phyloP scores from a whole-genome alignment of 2,329 filamentous ascomycete genomes.

The Fusarium lyarnte region DNA sequence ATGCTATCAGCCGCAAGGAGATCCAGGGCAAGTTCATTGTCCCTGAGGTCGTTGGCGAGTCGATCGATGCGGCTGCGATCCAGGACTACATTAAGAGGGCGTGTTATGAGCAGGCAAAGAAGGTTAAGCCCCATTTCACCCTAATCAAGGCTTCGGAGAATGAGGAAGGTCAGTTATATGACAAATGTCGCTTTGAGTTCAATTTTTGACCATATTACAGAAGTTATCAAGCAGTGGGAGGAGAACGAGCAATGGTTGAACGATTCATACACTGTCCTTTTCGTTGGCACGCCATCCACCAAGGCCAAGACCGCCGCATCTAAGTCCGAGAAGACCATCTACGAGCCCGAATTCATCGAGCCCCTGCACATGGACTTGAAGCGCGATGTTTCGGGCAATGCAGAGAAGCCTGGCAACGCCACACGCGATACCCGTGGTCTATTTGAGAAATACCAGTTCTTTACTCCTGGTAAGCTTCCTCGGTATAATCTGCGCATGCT shows the following conservation, averaged over 20 bases:
- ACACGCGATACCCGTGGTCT: constrained; percentile 62
- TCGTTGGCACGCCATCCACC: constrained; percentile 68
- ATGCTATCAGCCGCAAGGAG: constrained; percentile 48
- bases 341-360: constrained; percentile 72
- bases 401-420: constrained; percentile 50
- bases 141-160: constrained; percentile 53
- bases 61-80: constrained; percentile 54
- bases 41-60: constrained; percentile 65
- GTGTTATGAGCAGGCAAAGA: constrained; percentile 55
- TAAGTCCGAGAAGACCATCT: constrained; percentile 55
- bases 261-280: constrained; percentile 77
- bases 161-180: constrained; percentile 54
- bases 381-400: constrained; percentile 57
- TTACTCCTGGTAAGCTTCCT: constrained; percentile 75
- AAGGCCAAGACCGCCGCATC: constrained; percentile 6
- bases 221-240: constrained; percentile 14
- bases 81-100: constrained; percentile 55
- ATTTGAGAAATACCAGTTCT: constrained; percentile 95
- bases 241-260: constrained; percentile 23
- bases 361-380: constrained; percentile 78
- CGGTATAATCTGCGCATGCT: not conserved
- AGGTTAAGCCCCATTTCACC: constrained; percentile 53
- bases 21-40: constrained; percentile 58
- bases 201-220: constrained; percentile 16
- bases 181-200: not conserved